Base-by-base conservation (phyloP, 2,329 filamentous ascomycete species). In the Aspergillus sp. region DNA sequence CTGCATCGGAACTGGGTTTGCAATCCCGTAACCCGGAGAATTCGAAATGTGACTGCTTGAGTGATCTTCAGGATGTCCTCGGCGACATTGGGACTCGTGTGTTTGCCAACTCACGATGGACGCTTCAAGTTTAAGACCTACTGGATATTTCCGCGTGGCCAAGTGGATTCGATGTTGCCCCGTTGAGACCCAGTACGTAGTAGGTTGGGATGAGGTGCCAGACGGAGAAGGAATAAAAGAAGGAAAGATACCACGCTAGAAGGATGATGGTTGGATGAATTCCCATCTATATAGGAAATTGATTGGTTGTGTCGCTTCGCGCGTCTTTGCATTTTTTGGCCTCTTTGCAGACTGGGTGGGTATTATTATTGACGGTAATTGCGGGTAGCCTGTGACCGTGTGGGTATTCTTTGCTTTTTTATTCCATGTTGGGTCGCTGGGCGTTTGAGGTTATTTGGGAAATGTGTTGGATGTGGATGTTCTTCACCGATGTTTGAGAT, bases 221-320 rank as follows among this genome's bases (percentile, higher is more conserved):
- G n/a, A 33, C 11, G 23, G 23, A 50, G 47, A 37, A 31, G 15
- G 23, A 46, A 24, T 11, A 27, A 40, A 23, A 51, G 40, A 35
- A 50, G 19, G 43, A 21, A 15, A 24, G 17, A 31, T 31, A 14
- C 44, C 44, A 31, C 44, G 44, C 44, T 46, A 46, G 23, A 51
- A 27, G 3, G 15, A 9, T 27, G 12, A 44, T 46, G 15, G 33
- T 46, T 53, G 51, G 51, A n/a, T 17, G 8, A n/a, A 19, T 46
- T 35, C 21, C n/a, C 15, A 8, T 23, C 46, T 43, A n/a, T 15
- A 46, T 15, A 43, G n/a, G 15, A 8, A 2, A 21, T n/a, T 44
- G 23, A 52, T 53, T 44, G 41, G 33, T 27, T n/a, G n/a, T 53
- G 43, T 44, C 51, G 51, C 51, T 31, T 46, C 41, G 41, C 51